phyloP scores from a whole-genome alignment of 352 stramenopile genomes.

The Poterioochromonas sp. region DNA sequence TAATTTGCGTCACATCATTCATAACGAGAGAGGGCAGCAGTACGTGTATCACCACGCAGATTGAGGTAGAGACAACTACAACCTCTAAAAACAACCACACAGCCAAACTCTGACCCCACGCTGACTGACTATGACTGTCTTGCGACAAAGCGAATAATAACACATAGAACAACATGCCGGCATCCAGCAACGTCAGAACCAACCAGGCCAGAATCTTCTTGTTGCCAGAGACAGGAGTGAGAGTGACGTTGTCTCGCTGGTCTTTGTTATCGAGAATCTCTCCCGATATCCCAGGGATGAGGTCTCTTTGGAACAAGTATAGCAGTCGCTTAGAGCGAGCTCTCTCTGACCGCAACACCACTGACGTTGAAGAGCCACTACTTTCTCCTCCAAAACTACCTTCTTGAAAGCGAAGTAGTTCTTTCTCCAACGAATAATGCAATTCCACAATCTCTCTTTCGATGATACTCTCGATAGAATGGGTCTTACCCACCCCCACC shows the following conservation, averaged over 20 bases:
- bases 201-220: background rate
- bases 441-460: conserved; percentile 13
- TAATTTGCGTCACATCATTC: conserved; percentile 8
- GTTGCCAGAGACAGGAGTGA: background rate
- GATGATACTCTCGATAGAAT: background rate
- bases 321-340: conserved; percentile 12
- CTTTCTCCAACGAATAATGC: conserved; percentile 17
- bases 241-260: background rate
- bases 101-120: background rate
- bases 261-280: conserved; percentile 24
- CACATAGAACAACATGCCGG: conserved; percentile 27
- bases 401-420: conserved; percentile 14
- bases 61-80: conserved; percentile 5
- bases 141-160: conserved; percentile 28
- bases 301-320: conserved; percentile 16
- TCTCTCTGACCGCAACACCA: background rate
- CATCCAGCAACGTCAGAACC: background rate
- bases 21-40: conserved; percentile 16
- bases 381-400: background rate
- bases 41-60: conserved; percentile 2
- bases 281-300: background rate
- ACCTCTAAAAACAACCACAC: conserved; percentile 30
- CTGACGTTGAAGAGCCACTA: background rate
- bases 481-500: background rate
- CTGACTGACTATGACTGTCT: background rate